Conservation (phyloP, 1,284 basidiomycete species). For the Laetiporus sulphureus region DNA sequence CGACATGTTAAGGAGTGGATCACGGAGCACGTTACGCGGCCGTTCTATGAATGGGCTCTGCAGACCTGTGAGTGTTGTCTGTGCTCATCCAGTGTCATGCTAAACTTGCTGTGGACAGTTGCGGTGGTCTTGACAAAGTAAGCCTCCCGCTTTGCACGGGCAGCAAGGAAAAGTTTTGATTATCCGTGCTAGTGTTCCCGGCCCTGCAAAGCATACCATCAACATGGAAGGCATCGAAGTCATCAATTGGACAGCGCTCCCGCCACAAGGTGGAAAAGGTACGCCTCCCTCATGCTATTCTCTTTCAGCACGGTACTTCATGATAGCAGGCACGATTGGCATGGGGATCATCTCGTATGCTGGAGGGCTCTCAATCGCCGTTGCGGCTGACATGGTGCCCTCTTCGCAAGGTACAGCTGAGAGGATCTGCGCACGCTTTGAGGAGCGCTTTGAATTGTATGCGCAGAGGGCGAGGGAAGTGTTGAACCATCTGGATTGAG, state of each 20-base stretch:
- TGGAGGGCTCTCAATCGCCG: constrained; percentile 20
- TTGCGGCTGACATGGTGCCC: constrained; percentile 21
- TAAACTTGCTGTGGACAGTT: constrained; percentile 9
- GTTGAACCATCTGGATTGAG: constrained; percentile 16
- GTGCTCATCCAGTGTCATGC: background rate
- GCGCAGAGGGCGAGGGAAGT: constrained; percentile 19
- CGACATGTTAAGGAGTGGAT: constrained; percentile 13
- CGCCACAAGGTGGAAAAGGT: constrained; percentile 26
- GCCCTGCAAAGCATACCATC: constrained; percentile 21
- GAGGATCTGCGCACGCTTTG: constrained; percentile 20
- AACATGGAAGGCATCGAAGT: constrained; percentile 22
- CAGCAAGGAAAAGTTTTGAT: too few species aligned
- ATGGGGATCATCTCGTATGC: constrained; percentile 27
- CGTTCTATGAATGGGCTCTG: constrained; percentile 15
- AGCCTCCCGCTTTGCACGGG: too few species aligned
- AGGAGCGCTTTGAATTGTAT: constrained; percentile 21
- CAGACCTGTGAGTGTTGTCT: constrained; percentile 17
- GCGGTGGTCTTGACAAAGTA: constrained; percentile 22
- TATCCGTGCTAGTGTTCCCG: constrained; percentile 25
- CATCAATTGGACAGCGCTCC: constrained; percentile 23
- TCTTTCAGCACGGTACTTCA: background rate
- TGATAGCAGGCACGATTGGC: constrained; percentile 19
- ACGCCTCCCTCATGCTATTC: background rate
- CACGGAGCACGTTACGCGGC: constrained; percentile 16
- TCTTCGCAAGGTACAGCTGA: constrained; percentile 17